These are phyloP conservation scores for Candida krabiensis DNA, from an alignment of 805 yeast genomes.

Conservation along the genomic window DNA sequence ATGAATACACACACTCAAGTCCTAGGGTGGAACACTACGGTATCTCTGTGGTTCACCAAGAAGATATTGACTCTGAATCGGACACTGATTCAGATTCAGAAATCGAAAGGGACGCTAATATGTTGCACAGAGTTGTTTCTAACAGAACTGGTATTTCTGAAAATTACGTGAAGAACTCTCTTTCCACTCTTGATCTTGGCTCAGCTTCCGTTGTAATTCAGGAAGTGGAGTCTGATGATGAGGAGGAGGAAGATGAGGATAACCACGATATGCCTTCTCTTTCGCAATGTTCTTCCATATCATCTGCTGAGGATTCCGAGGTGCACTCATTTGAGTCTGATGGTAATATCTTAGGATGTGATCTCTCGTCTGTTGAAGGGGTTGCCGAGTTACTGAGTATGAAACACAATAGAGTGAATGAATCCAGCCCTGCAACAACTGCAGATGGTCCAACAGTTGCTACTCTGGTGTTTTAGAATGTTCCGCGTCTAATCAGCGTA, in stretches of 20 bases:
- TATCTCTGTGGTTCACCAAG: constrained; percentile 10
- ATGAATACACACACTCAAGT: no score
- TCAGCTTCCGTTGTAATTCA: constrained; percentile 5
- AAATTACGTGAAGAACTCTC: no score
- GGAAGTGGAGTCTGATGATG: constrained; percentile 6
- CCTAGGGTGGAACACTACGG: no score
- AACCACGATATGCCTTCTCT: constrained; percentile 28
- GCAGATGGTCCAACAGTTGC: neutral
- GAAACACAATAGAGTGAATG: constrained; percentile 1
- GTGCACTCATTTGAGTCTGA: neutral
- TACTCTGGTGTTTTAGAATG: neutral
- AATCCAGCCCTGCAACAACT: neutral
- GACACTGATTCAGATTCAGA: no score
- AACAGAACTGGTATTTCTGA: no score
- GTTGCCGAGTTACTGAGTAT: neutral
- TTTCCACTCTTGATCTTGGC: constrained; percentile 6
- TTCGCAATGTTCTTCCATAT: constrained; percentile 29
- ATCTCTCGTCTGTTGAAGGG: neutral
- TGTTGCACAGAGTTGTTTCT: constrained; percentile 7
- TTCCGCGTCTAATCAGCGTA: no score
- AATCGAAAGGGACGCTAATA: constrained; percentile 4
- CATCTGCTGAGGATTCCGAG: constrained; percentile 25
- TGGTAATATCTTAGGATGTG: neutral
- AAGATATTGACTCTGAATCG: constrained; percentile 8
- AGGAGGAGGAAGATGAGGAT: constrained; percentile 10